Conservation (phyloP, 371 early-diverging fungal species). For the Mucor indicus region DNA sequence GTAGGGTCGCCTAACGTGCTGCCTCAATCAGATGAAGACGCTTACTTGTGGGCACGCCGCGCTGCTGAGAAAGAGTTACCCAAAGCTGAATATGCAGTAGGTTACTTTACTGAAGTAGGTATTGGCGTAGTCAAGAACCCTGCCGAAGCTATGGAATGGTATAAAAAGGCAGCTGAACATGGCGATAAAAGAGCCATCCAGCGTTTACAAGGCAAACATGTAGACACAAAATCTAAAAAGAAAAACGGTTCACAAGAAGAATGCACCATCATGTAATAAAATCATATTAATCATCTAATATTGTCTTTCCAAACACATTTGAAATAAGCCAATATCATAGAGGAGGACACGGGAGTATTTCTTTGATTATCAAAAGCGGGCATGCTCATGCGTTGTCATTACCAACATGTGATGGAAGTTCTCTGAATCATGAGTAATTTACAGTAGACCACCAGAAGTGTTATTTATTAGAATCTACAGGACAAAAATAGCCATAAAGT, state of each 20-base stretch:
- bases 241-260: constrained; percentile 46
- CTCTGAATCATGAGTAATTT: too few relatives aligned
- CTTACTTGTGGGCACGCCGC: constrained; percentile 83
- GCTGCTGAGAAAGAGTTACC: constrained; percentile 84
- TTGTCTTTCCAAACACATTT: too few relatives aligned
- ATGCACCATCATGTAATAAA: constrained; percentile 43
- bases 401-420: too few relatives aligned
- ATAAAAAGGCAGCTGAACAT: constrained; percentile 76
- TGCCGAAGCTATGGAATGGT: constrained; percentile 77
- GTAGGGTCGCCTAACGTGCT: constrained; percentile 79
- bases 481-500: too few relatives aligned
- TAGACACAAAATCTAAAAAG: constrained; percentile 31
- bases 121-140: constrained; percentile 70
- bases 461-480: too few relatives aligned
- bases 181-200: constrained; percentile 79
- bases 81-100: constrained; percentile 89
- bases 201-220: constrained; percentile 48
- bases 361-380: too few relatives aligned
- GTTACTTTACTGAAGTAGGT: constrained; percentile 82
- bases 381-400: too few relatives aligned
- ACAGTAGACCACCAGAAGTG: too few relatives aligned
- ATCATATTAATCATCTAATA: too few relatives aligned
- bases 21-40: constrained; percentile 82
- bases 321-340: too few relatives aligned
- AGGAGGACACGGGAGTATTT: too few relatives aligned